phyloP scores from a whole-genome alignment of 2,329 filamentous ascomycete species.

The Botrytis paeoniae region DNA sequence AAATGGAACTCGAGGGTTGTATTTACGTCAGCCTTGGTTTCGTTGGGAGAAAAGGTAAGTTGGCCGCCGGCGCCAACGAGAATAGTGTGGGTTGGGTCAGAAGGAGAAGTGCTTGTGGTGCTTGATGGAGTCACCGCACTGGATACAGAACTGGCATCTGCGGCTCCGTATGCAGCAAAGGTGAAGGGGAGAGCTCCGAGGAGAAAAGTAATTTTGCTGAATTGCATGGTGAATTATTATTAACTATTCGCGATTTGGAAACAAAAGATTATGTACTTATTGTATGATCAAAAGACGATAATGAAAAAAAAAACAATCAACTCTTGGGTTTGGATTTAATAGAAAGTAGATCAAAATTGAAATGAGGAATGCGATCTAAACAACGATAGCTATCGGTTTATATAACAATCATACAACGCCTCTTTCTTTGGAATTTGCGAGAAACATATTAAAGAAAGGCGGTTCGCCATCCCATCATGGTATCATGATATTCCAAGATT shows the following conservation, averaged over 20 bases:
- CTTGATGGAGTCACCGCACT: slow-evolving; percentile 19
- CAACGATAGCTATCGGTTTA: neutral
- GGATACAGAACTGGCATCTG: slow-evolving; percentile 22
- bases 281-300: neutral
- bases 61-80: slow-evolving; percentile 33
- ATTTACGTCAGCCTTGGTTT: slow-evolving; percentile 47
- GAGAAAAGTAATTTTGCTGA: slow-evolving; percentile 28
- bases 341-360: neutral
- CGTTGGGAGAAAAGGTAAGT: slow-evolving; percentile 50
- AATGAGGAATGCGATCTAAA: neutral
- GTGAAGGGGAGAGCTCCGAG: slow-evolving; percentile 28
- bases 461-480: neutral
- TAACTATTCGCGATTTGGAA: neutral
- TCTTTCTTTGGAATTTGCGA: neutral
- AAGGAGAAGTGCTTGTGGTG: slow-evolving; percentile 9
- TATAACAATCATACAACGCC: neutral
- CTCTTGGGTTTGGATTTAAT: neutral
- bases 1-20: slow-evolving; percentile 55
- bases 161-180: slow-evolving; percentile 25
- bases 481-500: neutral
- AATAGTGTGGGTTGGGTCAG: slow-evolving; percentile 35
- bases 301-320: neutral
- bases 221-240: slow-evolving; percentile 33
- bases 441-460: neutral
- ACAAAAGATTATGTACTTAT: neutral